These are phyloP conservation scores for Lasiosphaeria miniovina DNA, from an alignment of 495 filamentous ascomycete species.

Conservation along the genomic window DNA sequence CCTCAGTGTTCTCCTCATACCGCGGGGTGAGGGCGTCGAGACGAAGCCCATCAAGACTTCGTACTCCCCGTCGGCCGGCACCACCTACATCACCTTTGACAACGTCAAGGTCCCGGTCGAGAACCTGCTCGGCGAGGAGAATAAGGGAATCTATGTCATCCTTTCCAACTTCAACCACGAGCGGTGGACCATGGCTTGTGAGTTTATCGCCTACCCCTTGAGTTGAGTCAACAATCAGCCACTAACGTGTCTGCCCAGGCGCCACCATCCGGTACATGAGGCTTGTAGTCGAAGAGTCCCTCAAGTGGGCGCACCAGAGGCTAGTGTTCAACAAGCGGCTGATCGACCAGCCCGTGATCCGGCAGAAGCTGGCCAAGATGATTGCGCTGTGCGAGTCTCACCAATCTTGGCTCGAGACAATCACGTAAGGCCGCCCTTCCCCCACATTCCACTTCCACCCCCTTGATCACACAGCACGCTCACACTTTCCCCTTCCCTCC, in stretches of 20 bases:
- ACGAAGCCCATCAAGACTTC: conserved; percentile 81
- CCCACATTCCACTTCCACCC: not conserved
- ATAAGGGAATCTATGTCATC: conserved; percentile 88
- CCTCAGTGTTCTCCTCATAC: conserved; percentile 73
- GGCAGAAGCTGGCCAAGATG: conserved; percentile 87
- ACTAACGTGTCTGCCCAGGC: conserved; percentile 34
- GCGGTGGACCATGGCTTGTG: conserved; percentile 64
- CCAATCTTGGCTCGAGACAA: conserved; percentile 81
- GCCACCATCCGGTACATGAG: conserved; percentile 63
- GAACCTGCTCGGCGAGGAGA: conserved; percentile 77
- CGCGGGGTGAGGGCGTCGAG: conserved; percentile 66
- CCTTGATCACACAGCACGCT: not conserved
- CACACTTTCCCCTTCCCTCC: not conserved
- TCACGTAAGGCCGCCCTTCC: conserved; percentile 38
- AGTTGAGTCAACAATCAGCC: not conserved
- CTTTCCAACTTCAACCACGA: conserved; percentile 86
- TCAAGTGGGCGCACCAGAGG: conserved; percentile 88
- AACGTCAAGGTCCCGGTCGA: conserved; percentile 81
- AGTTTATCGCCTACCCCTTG: conserved; percentile 4
- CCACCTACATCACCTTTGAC: conserved; percentile 78
- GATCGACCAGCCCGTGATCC: conserved; percentile 80
- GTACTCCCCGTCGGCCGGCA: conserved; percentile 77
- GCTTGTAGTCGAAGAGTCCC: conserved; percentile 74
- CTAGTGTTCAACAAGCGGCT: conserved; percentile 82
- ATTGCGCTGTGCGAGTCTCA: conserved; percentile 76